Conservation (phyloP, 371 early-diverging fungal genomes). For the Batrachochytrium dendrobatidis region DNA sequence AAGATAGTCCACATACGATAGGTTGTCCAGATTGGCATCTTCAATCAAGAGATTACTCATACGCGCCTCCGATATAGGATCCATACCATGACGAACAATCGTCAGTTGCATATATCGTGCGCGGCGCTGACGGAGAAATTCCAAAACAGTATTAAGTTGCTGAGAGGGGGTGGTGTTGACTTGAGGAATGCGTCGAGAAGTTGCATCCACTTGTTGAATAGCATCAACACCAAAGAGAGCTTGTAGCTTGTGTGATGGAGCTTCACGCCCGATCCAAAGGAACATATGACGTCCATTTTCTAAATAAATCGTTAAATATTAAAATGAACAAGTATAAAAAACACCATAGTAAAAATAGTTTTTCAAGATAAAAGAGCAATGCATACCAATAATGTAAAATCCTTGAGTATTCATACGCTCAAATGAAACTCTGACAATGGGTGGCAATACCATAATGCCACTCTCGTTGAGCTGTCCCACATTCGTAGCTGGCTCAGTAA, state of each 20-base stretch:
- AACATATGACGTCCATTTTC: slow-evolving; percentile 75
- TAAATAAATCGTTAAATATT: too few relatives aligned
- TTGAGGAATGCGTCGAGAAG: slow-evolving; percentile 62
- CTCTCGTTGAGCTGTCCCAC: slow-evolving; percentile 34
- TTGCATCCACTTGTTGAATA: slow-evolving; percentile 65
- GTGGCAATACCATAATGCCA: slow-evolving; percentile 40
- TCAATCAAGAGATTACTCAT: slow-evolving; percentile 61
- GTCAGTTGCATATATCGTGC: slow-evolving; percentile 39
- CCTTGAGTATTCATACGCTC: slow-evolving; percentile 63
- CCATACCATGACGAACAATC: slow-evolving; percentile 52
- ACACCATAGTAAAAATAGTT: background rate
- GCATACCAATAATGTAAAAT: slow-evolving; percentile 58
- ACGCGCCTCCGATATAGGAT: slow-evolving; percentile 53
- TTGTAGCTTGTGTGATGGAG: slow-evolving; percentile 51
- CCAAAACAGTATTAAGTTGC: slow-evolving; percentile 57
- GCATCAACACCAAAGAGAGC: slow-evolving; percentile 68
- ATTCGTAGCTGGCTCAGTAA: slow-evolving; percentile 56
- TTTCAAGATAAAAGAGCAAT: background rate
- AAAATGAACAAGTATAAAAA: background rate
- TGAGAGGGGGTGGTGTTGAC: slow-evolving; percentile 42
- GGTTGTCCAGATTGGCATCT: slow-evolving; percentile 72
- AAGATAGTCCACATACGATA: slow-evolving; percentile 90
- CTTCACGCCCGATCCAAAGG: slow-evolving; percentile 82
- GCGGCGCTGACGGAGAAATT: slow-evolving; percentile 46
- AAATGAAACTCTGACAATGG: slow-evolving; percentile 66